Base-by-base conservation (phyloP, 2,329 filamentous ascomycete species). In the Hymenoscyphus occultus region DNA sequence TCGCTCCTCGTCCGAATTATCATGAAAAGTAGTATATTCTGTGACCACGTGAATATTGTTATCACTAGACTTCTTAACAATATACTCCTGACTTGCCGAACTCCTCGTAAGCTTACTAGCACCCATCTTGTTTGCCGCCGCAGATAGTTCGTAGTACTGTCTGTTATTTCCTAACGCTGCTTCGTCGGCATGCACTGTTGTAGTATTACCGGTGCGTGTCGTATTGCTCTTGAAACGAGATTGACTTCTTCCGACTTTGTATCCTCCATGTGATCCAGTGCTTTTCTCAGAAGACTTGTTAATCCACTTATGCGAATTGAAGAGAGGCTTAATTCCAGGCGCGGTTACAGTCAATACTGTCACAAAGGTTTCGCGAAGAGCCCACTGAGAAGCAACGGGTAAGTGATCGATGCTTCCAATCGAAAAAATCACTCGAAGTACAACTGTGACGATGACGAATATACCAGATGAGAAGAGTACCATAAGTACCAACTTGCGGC, bases 321-420 rank as follows among this genome's bases (percentile, higher is more conserved):
- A 62, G n/a, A 62, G 9, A 13, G 60, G 60, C 19, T 62, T 62
- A 16, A 62, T 62, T 9, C 48, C 60, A 7, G 60, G 60, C 0
- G 60, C 51, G 35, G 60, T 56, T 22, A 62, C 51, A 13, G 60
- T 56, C 10, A 62, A 32, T 5, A 62, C 48, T 12, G 60, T 54
- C 39, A 62, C 48, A 13, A 62, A 62, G 3, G 60, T 62, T 22
- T 62, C 60, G 48, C 60, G 60, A 5, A 57, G n/a, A 12, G 51
- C 60, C 60, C 60, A 62, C 10, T 39, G 39, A 10, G 48, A 28
- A 5, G 60, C 48, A 32, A 32, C 31, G 5, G 48, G 48, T 4
- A 62, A 22, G 19, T 56, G 22, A 4, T 28, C n/a, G 3, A 56
- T 57, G 2, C 14, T 31, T n/a, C 48, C 60, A 4, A 62, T 45